These are phyloP conservation scores for Rhododendron griersonianum DNA, from an alignment of 148 eudicot genomes.

Conservation along the genomic window DNA sequence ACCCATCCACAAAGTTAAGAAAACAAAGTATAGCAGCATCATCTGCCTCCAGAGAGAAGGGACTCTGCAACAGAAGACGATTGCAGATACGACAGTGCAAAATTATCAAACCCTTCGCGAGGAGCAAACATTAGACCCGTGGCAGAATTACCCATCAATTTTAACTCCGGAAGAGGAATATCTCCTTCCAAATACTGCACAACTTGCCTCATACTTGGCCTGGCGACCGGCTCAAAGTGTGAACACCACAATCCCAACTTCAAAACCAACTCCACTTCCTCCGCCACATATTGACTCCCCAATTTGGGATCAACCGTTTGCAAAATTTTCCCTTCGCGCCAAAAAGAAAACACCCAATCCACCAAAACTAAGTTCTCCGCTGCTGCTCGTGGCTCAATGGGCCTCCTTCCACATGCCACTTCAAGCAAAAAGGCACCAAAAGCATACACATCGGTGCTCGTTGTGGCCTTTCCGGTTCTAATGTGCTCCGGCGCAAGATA, in stretches of 20 bases:
- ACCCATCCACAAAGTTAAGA: background rate
- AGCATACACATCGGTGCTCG: slow-evolving; percentile 34
- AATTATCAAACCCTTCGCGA: background rate
- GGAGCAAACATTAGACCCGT: background rate
- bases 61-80: slow-evolving; percentile 2
- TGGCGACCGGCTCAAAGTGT: slow-evolving; percentile 13
- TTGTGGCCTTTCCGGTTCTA: slow-evolving; percentile 34
- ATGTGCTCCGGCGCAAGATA: slow-evolving; percentile 38
- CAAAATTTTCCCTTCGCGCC: slow-evolving; percentile 6
- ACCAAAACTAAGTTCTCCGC: slow-evolving; percentile 8
- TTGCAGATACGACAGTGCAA: background rate
- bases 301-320: slow-evolving; percentile 5
- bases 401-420: slow-evolving; percentile 36
- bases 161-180: slow-evolving; percentile 1
- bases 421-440: slow-evolving; percentile 38
- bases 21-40: background rate
- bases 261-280: slow-evolving; percentile 25
- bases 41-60: slow-evolving; percentile 15
- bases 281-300: slow-evolving; percentile 8
- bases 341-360: slow-evolving; percentile 17
- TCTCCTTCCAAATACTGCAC: slow-evolving; percentile 26
- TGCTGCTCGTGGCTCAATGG: slow-evolving; percentile 21
- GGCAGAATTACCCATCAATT: background rate
- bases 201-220: slow-evolving; percentile 43
- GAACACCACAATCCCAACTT: slow-evolving; percentile 42